Evolutionary conservation across 805 yeast species (phyloP).

Genomic region (Monosporozyma yasuniensis): DNA sequence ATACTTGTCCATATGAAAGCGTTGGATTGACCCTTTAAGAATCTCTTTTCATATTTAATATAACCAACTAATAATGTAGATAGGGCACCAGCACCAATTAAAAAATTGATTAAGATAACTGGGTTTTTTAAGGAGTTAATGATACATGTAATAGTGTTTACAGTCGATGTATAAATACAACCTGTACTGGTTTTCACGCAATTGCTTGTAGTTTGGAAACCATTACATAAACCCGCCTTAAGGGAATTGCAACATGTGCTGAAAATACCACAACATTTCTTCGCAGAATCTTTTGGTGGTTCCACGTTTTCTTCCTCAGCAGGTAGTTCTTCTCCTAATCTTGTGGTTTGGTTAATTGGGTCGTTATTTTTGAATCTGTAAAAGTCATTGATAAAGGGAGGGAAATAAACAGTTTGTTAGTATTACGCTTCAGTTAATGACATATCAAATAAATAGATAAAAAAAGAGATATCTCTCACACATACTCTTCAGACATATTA

Average conservation of each 20-base stretch:
- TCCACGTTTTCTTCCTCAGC: background rate
- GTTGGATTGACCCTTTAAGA: constrained; percentile 35
- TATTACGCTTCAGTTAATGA: background rate
- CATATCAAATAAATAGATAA: background rate
- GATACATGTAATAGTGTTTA: background rate
- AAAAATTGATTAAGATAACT: constrained; percentile 46
- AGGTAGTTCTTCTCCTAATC: background rate
- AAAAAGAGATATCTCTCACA: background rate
- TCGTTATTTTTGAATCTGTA: constrained; percentile 1
- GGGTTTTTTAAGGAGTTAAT: constrained; percentile 42
- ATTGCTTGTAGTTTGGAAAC: background rate
- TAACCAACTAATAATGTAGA: constrained; percentile 43
- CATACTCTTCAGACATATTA: background rate
- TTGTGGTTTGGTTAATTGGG: constrained; percentile 8
- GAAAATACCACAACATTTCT: constrained; percentile 1
- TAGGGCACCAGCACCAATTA: constrained; percentile 40
- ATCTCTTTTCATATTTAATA: constrained; percentile 42
- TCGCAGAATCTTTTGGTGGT: background rate
- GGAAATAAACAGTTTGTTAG: background rate
- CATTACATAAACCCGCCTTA: background rate
- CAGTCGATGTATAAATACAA: background rate
- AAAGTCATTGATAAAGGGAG: background rate
- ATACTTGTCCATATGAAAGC: constrained; percentile 42
- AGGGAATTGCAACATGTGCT: background rate
- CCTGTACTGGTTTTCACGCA: background rate